Evolutionary conservation across 208 protist genomes (phyloP).

Genomic region (Wallacemonas collosoma): DNA sequence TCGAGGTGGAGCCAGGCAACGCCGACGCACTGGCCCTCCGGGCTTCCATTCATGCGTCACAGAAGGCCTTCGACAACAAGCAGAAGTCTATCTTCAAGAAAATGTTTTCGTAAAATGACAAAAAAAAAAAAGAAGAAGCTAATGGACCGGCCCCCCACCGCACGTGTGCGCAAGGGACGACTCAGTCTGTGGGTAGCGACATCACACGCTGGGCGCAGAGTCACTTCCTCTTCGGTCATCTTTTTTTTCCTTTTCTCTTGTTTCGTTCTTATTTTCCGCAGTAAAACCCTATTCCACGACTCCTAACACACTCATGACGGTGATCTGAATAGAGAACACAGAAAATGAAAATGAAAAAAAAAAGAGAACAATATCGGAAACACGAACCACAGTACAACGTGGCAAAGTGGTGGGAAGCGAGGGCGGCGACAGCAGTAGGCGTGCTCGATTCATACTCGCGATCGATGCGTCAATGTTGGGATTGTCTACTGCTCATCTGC

Average conservation of each 20-base stretch:
- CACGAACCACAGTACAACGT: no score
- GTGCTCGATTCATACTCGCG: no score
- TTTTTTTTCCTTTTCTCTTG: not conserved
- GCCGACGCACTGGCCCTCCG: conserved; percentile 55
- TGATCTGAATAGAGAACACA: not conserved
- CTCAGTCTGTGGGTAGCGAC: no score
- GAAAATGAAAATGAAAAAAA: conserved; percentile 18
- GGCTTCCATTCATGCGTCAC: conserved; percentile 42
- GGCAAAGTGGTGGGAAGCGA: no score
- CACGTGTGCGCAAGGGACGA: no score
- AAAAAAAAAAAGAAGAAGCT: not conserved
- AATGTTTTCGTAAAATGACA: conserved; percentile 65
- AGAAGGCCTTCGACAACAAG: conserved; percentile 78
- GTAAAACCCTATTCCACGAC: conserved; percentile 14
- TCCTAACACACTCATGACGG: conserved; percentile 17
- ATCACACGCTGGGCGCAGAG: no score
- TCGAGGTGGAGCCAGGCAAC: conserved; percentile 62
- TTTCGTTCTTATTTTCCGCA: conserved; percentile 17
- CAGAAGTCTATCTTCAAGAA: conserved; percentile 81
- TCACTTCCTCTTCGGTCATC: no score
- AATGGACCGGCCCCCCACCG: no score
- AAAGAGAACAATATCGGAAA: not conserved
- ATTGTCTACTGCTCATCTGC: no score
- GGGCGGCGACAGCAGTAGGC: no score
- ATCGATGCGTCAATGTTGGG: no score